Evolutionary conservation across 192 early-diverging fungal species (phyloP).

Genomic region (Rhizoclosmatium globosum): DNA sequence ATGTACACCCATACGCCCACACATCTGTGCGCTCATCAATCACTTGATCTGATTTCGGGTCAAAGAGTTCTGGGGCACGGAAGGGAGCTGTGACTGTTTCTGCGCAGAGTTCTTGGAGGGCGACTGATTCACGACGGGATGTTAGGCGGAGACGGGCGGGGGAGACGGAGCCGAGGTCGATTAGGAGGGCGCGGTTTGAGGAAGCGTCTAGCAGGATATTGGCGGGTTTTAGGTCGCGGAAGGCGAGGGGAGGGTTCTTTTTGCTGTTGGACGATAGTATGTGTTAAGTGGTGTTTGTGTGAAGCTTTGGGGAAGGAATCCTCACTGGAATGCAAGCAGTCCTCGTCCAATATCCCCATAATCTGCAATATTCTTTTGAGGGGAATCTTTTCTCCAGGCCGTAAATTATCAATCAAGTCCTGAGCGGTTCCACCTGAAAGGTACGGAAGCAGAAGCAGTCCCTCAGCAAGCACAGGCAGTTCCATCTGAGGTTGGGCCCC

Average conservation of each 20-base stretch:
- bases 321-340: constrained; percentile 57
- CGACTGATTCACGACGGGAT: constrained; percentile 52
- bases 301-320: not conserved
- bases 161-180: constrained; percentile 62
- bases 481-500: constrained; percentile 5
- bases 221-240: constrained; percentile 63
- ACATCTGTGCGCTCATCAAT: constrained; percentile 55
- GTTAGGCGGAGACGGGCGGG: constrained; percentile 47
- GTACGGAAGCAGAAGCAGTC: constrained; percentile 55
- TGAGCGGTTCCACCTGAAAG: constrained; percentile 54
- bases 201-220: constrained; percentile 49
- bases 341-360: constrained; percentile 52
- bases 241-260: constrained; percentile 54
- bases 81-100: constrained; percentile 63
- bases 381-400: constrained; percentile 37
- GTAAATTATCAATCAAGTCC: constrained; percentile 56
- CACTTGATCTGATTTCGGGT: constrained; percentile 44
- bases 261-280: constrained; percentile 44
- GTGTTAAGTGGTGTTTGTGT: not conserved
- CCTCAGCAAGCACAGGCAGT: constrained; percentile 39
- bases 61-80: constrained; percentile 61
- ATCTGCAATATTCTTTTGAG: constrained; percentile 46
- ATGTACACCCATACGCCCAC: constrained; percentile 61
- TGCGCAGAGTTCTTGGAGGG: constrained; percentile 55
- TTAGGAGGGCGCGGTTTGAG: constrained; percentile 45